These are phyloP conservation scores for Ampelomyces quisqualis DNA, from an alignment of 2,329 filamentous ascomycete genomes.

Conservation along the genomic window DNA sequence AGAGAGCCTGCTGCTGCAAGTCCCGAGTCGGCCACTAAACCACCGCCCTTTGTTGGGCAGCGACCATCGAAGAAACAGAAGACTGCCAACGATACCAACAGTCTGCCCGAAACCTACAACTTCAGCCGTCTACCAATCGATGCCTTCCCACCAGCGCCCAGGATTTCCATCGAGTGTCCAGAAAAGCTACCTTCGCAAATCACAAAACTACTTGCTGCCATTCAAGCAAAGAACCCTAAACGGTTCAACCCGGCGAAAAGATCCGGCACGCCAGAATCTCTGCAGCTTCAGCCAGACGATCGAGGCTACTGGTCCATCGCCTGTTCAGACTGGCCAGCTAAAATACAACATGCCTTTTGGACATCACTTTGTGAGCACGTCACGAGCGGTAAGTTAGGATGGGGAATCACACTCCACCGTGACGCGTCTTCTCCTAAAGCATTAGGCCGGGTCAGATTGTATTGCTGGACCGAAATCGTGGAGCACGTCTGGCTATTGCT, in stretches of 20 bases:
- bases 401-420: conserved; percentile 62
- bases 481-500: conserved; percentile 74
- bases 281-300: too few relatives aligned
- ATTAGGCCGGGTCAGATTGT: conserved; percentile 60
- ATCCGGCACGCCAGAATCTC: conserved; percentile 53
- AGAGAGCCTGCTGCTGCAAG: background rate
- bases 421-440: conserved; percentile 16
- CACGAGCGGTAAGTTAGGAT: conserved; percentile 60
- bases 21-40: background rate
- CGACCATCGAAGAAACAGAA: background rate
- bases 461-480: conserved; percentile 75
- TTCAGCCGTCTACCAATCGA: conserved; percentile 26
- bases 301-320: conserved; percentile 76
- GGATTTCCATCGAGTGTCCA: conserved; percentile 21
- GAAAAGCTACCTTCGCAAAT: conserved; percentile 30
- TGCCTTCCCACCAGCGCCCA: conserved; percentile 28
- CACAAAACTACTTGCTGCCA: conserved; percentile 24
- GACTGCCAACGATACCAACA: background rate
- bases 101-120: conserved; percentile 7
- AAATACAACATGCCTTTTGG: conserved; percentile 60
- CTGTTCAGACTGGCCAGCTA: conserved; percentile 55
- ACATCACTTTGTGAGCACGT: conserved; percentile 62
- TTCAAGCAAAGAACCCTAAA: conserved; percentile 31
- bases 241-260: conserved; percentile 42
- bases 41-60: background rate